These are phyloP conservation scores for Coccomyxa subellipsoidea DNA, from an alignment of 163 green algal species.

Conservation along the genomic window DNA sequence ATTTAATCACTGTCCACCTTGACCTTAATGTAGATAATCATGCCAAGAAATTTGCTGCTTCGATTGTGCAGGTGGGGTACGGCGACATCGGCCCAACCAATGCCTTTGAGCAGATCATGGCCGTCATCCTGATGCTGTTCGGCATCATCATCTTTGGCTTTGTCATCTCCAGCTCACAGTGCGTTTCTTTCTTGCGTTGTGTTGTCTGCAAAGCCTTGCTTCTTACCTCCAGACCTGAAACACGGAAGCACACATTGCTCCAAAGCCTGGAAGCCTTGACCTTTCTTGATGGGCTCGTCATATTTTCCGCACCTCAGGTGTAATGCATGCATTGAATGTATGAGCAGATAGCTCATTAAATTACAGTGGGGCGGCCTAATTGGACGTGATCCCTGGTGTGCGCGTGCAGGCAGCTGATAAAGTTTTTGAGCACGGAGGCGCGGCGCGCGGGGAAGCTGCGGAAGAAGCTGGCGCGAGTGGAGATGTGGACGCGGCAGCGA, in stretches of 20 bases:
- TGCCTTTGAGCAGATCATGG: constrained; percentile 51
- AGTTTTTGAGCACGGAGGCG: constrained; percentile 21
- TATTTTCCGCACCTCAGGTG: too few relatives aligned
- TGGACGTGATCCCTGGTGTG: too few relatives aligned
- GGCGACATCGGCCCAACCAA: constrained; percentile 59
- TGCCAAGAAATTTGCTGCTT: background rate
- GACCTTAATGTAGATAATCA: background rate
- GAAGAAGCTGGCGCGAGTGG: constrained; percentile 37
- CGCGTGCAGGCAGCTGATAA: constrained; percentile 29
- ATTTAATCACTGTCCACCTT: background rate
- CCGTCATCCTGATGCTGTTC: constrained; percentile 51
- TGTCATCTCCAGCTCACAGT: constrained; percentile 48
- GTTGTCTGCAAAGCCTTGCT: background rate
- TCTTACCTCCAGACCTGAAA: background rate
- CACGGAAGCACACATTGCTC: too few relatives aligned
- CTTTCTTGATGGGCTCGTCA: too few relatives aligned
- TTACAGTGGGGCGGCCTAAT: too few relatives aligned
- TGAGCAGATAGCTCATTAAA: too few relatives aligned
- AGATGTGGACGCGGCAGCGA: constrained; percentile 31
- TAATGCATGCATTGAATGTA: too few relatives aligned
- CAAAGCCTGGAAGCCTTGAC: too few relatives aligned
- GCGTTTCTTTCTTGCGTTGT: background rate
- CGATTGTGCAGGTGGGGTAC: constrained; percentile 52
- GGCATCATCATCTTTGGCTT: constrained; percentile 66
- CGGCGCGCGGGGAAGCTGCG: constrained; percentile 12